Conservation (phyloP, 352 stramenopile species). For the Phytophthora sojae region DNA sequence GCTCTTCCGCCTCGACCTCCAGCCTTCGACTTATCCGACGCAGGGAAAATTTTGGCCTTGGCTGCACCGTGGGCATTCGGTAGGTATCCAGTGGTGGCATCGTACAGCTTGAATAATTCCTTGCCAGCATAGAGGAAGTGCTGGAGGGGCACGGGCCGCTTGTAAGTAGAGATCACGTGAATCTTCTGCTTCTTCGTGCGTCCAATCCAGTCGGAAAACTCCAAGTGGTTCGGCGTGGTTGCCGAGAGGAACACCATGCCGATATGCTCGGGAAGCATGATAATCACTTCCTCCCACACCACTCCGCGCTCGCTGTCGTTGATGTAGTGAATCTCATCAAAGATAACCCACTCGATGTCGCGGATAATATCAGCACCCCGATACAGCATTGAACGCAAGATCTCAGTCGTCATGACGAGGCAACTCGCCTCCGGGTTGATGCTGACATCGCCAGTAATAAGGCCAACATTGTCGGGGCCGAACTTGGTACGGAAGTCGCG, state of each 20-base stretch:
- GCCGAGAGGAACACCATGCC: slow-evolving; percentile 98
- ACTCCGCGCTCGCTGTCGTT: slow-evolving; percentile 98
- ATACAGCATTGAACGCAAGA: slow-evolving; percentile 97
- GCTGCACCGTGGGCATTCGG: slow-evolving; percentile 61
- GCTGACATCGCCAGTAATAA: slow-evolving; percentile 98
- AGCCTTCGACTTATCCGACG: slow-evolving; percentile 60
- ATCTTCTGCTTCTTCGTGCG: slow-evolving; percentile 96
- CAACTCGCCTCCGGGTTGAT: slow-evolving; percentile 96
- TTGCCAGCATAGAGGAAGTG: slow-evolving; percentile 96
- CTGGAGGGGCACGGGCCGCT: slow-evolving; percentile 96
- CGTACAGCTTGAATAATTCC: slow-evolving; percentile 91
- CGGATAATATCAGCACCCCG: slow-evolving; percentile 96
- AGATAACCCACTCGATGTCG: slow-evolving; percentile 98
- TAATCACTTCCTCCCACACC: slow-evolving; percentile 98
- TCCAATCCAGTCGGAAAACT: slow-evolving; percentile 99
- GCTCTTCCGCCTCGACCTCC: slow-evolving; percentile 41
- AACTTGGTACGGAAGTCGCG: slow-evolving; percentile 96
- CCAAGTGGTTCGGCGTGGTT: slow-evolving; percentile 98
- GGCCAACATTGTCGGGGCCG: slow-evolving; percentile 93
- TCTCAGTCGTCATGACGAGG: slow-evolving; percentile 99
- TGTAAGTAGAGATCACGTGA: slow-evolving; percentile 97
- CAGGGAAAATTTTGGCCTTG: slow-evolving; percentile 73
- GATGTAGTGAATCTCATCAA: slow-evolving; percentile 99
- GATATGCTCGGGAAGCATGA: slow-evolving; percentile 97
- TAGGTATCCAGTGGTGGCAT: slow-evolving; percentile 62